phyloP scores from a whole-genome alignment of 2,329 filamentous ascomycete genomes.

The Sarocladium strictum region DNA sequence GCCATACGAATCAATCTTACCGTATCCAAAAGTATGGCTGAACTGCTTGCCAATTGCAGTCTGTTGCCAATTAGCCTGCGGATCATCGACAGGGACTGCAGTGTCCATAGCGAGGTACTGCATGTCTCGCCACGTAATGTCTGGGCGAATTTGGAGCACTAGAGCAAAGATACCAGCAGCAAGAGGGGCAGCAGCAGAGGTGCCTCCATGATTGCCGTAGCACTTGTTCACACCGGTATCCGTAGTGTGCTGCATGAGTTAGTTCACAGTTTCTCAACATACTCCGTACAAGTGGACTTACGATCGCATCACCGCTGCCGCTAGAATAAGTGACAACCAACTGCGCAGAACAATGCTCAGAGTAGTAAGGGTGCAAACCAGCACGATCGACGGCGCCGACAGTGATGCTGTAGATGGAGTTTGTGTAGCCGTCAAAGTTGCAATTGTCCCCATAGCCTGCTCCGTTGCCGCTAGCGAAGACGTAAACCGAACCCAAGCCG shows the following conservation, averaged over 20 bases:
- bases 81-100: slow-evolving; percentile 72
- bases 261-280: too few species aligned
- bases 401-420: slow-evolving; percentile 98
- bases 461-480: slow-evolving; percentile 92
- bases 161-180: slow-evolving; percentile 90
- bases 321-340: slow-evolving; percentile 96
- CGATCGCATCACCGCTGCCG: slow-evolving; percentile 78
- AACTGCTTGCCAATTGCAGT: slow-evolving; percentile 79
- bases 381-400: slow-evolving; percentile 87
- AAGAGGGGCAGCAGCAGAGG: slow-evolving; percentile 88
- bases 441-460: slow-evolving; percentile 86
- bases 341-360: slow-evolving; percentile 91
- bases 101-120: slow-evolving; percentile 87
- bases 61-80: slow-evolving; percentile 67
- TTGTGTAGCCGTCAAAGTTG: slow-evolving; percentile 99
- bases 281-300: slow-evolving; percentile 32
- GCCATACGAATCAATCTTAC: slow-evolving; percentile 84
- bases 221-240: slow-evolving; percentile 83
- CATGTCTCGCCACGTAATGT: slow-evolving; percentile 88
- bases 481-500: slow-evolving; percentile 84
- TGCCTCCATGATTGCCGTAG: slow-evolving; percentile 80
- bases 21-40: slow-evolving; percentile 93
- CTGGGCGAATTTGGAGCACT: slow-evolving; percentile 76
- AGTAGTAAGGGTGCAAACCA: slow-evolving; percentile 90
- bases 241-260: slow-evolving; percentile 73